Percentiles rank a stretch among this genome's conserved stretches.
Conservation (phyloP, 352 stramenopile species). For the Phytopythium aichiense region DNA sequence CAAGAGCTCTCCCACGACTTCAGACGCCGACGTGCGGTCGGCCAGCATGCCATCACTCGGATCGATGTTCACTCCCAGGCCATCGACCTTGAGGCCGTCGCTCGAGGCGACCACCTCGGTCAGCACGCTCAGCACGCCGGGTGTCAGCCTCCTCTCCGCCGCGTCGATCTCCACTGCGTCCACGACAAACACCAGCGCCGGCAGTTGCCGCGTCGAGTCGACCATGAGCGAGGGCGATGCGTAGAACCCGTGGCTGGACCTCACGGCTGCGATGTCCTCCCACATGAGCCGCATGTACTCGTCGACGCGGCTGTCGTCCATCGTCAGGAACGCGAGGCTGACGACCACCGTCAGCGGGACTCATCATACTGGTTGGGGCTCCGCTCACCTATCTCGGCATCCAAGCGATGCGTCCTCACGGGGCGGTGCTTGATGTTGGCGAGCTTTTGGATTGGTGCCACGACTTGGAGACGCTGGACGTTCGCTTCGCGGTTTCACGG, state of each 20-base stretch:
- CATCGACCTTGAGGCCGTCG: background rate
- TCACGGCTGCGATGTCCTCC: background rate
- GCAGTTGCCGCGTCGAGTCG: background rate
- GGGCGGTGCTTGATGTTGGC: background rate
- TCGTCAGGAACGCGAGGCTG: background rate
- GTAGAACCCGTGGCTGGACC: background rate
- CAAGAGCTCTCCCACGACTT: background rate
- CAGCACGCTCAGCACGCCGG: background rate
- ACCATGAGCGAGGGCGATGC: background rate
- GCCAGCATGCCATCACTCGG: background rate
- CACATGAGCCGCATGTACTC: background rate
- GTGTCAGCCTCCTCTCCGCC: background rate
- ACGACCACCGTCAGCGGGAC: background rate
- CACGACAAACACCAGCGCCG: background rate
- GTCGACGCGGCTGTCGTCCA: background rate
- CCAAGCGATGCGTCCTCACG: background rate
- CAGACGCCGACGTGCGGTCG: too few species aligned
- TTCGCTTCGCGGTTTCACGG: background rate
- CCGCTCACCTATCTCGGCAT: background rate
- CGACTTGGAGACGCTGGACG: background rate
- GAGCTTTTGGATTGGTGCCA: background rate
- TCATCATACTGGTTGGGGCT: background rate
- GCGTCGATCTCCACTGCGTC: background rate
- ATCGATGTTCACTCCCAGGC: background rate
- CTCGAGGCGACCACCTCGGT: background rate